Evolutionary conservation across 2,329 filamentous ascomycete species (phyloP).

Genomic region (Pestalotiopsis sp.): DNA sequence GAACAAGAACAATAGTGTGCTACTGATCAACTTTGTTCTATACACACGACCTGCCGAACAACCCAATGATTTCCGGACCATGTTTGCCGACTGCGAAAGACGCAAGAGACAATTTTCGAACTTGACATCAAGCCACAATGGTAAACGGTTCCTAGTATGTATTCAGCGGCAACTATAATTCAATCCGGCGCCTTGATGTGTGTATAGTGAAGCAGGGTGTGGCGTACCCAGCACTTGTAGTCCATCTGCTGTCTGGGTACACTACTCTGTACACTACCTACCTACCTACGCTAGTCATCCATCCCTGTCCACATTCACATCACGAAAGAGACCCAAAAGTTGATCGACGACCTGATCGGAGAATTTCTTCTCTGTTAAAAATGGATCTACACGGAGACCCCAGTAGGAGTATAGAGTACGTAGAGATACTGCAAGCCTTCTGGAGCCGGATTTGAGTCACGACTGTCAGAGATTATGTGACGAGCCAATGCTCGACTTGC

Average conservation of each 20-base stretch:
- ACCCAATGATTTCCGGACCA: background rate
- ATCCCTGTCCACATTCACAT: background rate
- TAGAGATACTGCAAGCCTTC: too few relatives aligned
- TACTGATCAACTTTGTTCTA: background rate
- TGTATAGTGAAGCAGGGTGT: background rate
- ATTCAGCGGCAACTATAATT: background rate
- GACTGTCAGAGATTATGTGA: too few relatives aligned
- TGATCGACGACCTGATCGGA: background rate
- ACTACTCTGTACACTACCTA: too few relatives aligned
- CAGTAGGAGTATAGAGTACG: too few relatives aligned
- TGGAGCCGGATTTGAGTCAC: too few relatives aligned
- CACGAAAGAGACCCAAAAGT: background rate
- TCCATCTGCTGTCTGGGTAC: background rate
- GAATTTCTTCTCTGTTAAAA: background rate
- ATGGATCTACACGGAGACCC: too few relatives aligned
- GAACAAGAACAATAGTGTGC: background rate
- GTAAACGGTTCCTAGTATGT: background rate
- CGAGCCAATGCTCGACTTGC: too few relatives aligned
- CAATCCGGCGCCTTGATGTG: background rate
- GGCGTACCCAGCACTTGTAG: background rate
- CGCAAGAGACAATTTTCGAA: background rate
- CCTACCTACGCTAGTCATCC: background rate
- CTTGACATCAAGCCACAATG: too few relatives aligned
- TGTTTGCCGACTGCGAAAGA: background rate
- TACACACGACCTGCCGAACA: background rate